Evolutionary conservation across 192 early-diverging fungal species (phyloP).

Genomic region (Glomus cerebriforme): DNA sequence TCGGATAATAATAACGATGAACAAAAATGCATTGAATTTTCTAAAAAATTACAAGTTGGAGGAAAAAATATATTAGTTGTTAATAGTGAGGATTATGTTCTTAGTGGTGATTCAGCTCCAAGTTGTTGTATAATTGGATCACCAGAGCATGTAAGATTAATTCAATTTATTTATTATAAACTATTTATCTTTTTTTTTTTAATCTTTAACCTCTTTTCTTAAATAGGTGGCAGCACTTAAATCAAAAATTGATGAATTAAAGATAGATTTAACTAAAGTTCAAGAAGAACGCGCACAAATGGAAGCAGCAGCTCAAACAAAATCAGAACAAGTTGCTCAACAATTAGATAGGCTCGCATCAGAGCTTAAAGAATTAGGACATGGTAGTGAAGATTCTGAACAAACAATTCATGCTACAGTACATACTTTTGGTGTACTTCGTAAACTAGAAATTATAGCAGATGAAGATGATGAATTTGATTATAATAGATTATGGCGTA

Average conservation of each 20-base stretch:
- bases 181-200: background rate
- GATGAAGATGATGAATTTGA: conserved; percentile 21
- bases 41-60: conserved; percentile 24
- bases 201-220: too few species aligned
- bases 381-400: conserved; percentile 8
- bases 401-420: conserved; percentile 36
- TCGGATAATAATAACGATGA: too few species aligned
- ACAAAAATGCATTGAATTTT: background rate
- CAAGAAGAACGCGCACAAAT: background rate
- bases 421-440: conserved; percentile 27
- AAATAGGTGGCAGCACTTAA: conserved; percentile 18
- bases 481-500: conserved; percentile 20
- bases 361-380: conserved; percentile 27
- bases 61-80: conserved; percentile 30
- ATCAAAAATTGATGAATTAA: conserved; percentile 29
- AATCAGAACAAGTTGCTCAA: conserved; percentile 19
- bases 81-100: conserved; percentile 3
- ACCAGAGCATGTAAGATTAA: conserved; percentile 30
- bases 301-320: background rate
- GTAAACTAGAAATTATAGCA: conserved; percentile 35
- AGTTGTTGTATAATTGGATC: conserved; percentile 26
- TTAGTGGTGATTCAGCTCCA: conserved; percentile 8
- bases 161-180: background rate
- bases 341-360: conserved; percentile 23
- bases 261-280: background rate